Evolutionary conservation across 106 monocot genomes (phyloP).

Genomic region (Allium cepa): DNA sequence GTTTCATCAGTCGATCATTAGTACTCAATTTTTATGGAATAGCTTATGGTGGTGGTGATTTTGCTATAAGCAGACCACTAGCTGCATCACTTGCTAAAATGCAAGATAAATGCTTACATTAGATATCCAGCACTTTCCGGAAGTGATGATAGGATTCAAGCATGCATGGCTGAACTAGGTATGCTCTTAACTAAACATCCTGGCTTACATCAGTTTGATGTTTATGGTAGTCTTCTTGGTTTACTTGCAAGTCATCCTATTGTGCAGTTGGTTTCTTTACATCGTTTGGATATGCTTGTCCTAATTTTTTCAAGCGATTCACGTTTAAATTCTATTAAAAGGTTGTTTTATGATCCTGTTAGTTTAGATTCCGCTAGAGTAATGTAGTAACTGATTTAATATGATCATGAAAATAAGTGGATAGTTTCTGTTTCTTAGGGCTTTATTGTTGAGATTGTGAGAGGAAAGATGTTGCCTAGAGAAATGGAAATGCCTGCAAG

Average conservation of each 20-base stretch:
- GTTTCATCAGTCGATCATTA: too few relatives aligned
- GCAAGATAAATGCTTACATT: too few relatives aligned
- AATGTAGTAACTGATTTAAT: slow-evolving; percentile 91
- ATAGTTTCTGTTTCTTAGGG: slow-evolving; percentile 87
- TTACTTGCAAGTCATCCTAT: slow-evolving; percentile 73
- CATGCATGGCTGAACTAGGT: too few relatives aligned
- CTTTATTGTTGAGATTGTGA: slow-evolving; percentile 60
- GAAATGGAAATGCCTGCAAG: slow-evolving; percentile 91
- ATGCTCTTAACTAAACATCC: too few relatives aligned
- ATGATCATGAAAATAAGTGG: slow-evolving; percentile 38
- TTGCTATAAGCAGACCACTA: too few relatives aligned
- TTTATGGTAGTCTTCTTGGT: too few relatives aligned
- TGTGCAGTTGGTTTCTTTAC: slow-evolving; percentile 64
- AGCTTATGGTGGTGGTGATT: too few relatives aligned
- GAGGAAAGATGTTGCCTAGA: slow-evolving; percentile 68
- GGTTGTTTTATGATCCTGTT: slow-evolving; percentile 60
- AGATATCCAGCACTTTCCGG: too few relatives aligned
- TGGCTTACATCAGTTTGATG: too few relatives aligned
- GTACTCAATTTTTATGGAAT: too few relatives aligned
- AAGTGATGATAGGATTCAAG: too few relatives aligned
- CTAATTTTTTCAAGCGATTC: slow-evolving; percentile 52
- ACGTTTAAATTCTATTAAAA: slow-evolving; percentile 24
- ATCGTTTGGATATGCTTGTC: slow-evolving; percentile 80
- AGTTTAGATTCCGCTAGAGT: slow-evolving; percentile 56
- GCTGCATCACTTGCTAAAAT: too few relatives aligned